phyloP scores from a whole-genome alignment of 345 rosid genomes.

The Pistacia integerrima region DNA sequence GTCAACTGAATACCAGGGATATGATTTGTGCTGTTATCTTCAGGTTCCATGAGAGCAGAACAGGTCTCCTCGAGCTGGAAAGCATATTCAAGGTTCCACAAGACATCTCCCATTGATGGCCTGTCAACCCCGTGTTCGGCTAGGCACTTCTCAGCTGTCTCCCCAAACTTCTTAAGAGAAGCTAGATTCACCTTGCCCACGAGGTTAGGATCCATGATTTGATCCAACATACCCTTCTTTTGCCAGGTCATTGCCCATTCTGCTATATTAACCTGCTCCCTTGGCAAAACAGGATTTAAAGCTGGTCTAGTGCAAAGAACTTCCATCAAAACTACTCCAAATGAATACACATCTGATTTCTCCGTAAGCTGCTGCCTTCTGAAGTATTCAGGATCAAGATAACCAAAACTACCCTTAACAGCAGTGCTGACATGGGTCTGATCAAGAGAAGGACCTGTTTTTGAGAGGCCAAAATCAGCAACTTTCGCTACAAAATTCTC shows the following conservation, averaged over 20 bases:
- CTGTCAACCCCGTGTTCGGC: conserved; percentile 93
- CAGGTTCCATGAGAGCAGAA: conserved; percentile 84
- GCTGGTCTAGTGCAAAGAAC: conserved; percentile 97
- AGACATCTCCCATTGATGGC: conserved; percentile 97
- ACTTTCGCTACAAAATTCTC: conserved; percentile 96
- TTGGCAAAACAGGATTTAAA: conserved; percentile 89
- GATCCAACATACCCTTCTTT: conserved; percentile 93
- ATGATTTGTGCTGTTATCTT: conserved; percentile 95
- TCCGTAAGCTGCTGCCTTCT: conserved; percentile 96
- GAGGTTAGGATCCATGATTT: conserved; percentile 88
- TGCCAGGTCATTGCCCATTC: conserved; percentile 99
- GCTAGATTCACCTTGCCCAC: conserved; percentile 84
- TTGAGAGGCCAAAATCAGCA: conserved; percentile 97
- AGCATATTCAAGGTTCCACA: conserved; percentile 97
- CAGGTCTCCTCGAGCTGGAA: conserved; percentile 94
- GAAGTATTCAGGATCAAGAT: conserved; percentile 97
- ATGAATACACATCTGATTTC: conserved; percentile 96
- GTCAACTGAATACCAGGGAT: conserved; percentile 83
- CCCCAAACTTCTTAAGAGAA: conserved; percentile 92
- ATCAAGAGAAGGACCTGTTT: conserved; percentile 88
- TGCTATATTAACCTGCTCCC: conserved; percentile 97
- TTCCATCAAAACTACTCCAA: conserved; percentile 97
- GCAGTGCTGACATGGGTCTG: conserved; percentile 99
- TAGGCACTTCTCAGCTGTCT: conserved; percentile 97
- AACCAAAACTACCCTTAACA: conserved; percentile 99